Base-by-base conservation (phyloP, 306 rosid genomes). In the Quercus ilex region DNA sequence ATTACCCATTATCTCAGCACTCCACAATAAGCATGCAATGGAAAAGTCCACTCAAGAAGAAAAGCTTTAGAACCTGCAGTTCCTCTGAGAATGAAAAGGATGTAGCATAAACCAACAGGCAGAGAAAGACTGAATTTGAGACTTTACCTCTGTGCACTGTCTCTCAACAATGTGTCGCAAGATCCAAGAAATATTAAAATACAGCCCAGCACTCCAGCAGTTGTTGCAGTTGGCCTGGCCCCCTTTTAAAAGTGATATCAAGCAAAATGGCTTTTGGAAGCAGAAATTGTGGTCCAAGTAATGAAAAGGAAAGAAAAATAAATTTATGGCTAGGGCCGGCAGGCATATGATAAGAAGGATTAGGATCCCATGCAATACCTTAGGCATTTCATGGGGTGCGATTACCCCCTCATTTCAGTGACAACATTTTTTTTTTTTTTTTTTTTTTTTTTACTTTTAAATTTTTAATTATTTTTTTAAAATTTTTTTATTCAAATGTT, bases 111-210 rank as follows among this genome's bases (percentile, higher is more conserved):
- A 76, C 49, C 49, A 19, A 76, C 77, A 79, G 79, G 80, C 81
- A 85, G 82, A 78, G 21, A 31, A 64, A 64, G 83, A 73, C 84
- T 88, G 81, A 80, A 72, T 28, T 73, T 75, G 86, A 69, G 46
- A 83, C 80, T 80, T 84, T 79, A 76, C 77, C 68, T 58, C 80
- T 82, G 26, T 41, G 12, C 46, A 71, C 57, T 57, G 46, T 23
- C 65, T 21, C 67, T 78, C 82, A 84, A 79, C 70, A 79, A 76
- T 75, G 62, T 72, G 57, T 78, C 86, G 80, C 91, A 76, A 51
- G 96, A 91, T 91, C 91, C 94, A 90, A 90, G 88, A 79, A 62
- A 55, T 63, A 72, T 83, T 82, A 75, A 84, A 81, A 79, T n/a
- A 71, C 74, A 49, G 55, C 23, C 49, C 67, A 13, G 46, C 46